These are phyloP conservation scores for Beverwykella pulmonaria DNA, from an alignment of 495 filamentous ascomycete species.

Conservation along the genomic window DNA sequence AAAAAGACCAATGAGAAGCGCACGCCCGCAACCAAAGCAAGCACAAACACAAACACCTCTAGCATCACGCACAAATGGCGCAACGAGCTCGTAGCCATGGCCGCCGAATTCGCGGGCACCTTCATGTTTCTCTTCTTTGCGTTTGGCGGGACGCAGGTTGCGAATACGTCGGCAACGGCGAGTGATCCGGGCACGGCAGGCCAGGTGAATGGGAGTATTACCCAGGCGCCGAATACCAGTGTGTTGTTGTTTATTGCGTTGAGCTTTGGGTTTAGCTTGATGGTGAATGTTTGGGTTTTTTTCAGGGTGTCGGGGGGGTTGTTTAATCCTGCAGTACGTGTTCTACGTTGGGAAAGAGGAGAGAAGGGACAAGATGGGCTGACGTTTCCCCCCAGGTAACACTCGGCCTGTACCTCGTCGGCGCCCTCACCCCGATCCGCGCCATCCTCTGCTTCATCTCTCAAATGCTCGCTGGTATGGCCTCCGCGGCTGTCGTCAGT, in stretches of 20 bases:
- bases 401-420: conserved; percentile 59
- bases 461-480: conserved; percentile 63
- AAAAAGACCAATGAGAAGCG: neutral
- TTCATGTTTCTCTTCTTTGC: conserved; percentile 48
- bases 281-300: conserved; percentile 49
- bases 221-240: conserved; percentile 37
- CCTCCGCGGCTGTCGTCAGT: conserved; percentile 62
- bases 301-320: conserved; percentile 45
- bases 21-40: neutral
- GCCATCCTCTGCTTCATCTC: conserved; percentile 55
- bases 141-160: conserved; percentile 45
- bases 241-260: conserved; percentile 44
- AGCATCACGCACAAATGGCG: conserved; percentile 27
- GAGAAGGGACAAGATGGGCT: neutral
- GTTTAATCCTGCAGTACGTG: conserved; percentile 41
- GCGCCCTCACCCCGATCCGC: conserved; percentile 56
- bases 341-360: too few species aligned
- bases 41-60: neutral
- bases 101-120: conserved; percentile 46
- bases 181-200: conserved; percentile 28
- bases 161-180: conserved; percentile 33
- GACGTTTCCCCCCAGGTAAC: conserved; percentile 53
- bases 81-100: conserved; percentile 40
- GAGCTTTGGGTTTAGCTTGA: conserved; percentile 44
- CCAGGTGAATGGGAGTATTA: conserved; percentile 45